Percentiles rank a stretch among this genome's conserved stretches.
phyloP scores from a whole-genome alignment of 345 rosid genomes.

The Populus ilicifolia region DNA sequence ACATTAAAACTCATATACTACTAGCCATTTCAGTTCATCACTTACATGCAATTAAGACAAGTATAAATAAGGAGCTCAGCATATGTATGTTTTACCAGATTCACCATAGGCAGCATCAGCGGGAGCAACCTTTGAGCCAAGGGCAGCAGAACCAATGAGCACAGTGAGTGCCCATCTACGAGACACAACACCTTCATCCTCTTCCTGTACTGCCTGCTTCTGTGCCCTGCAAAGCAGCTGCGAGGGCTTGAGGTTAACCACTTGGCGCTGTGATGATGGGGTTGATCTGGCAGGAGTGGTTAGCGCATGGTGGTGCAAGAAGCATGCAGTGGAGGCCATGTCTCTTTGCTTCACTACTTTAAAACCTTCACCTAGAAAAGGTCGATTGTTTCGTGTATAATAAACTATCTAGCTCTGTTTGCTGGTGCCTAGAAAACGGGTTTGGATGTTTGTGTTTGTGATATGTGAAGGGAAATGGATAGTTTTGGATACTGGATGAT shows the following conservation, averaged over 20 bases:
- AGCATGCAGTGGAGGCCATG: slow-evolving; percentile 73
- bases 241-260: slow-evolving; percentile 38
- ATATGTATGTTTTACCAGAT: slow-evolving; percentile 43
- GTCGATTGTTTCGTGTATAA: neutral
- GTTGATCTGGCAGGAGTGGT: slow-evolving; percentile 37
- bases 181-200: slow-evolving; percentile 37
- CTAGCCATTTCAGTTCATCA: too few species aligned
- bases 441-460: neutral
- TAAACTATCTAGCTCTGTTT: neutral
- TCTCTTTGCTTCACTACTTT: neutral
- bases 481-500: slow-evolving; percentile 47
- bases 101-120: slow-evolving; percentile 98
- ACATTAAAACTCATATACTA: too few species aligned
- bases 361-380: neutral
- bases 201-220: slow-evolving; percentile 43
- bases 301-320: slow-evolving; percentile 64
- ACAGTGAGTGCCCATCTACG: slow-evolving; percentile 80
- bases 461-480: slow-evolving; percentile 40
- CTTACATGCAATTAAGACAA: neutral
- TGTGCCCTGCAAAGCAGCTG: slow-evolving; percentile 67
- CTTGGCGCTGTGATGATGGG: slow-evolving; percentile 39
- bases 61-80: neutral
- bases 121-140: slow-evolving; percentile 79
- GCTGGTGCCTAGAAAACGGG: neutral
- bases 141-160: slow-evolving; percentile 72